Evolutionary conservation across 495 filamentous ascomycete genomes (phyloP).

Genomic region (Neurospora cerealis): DNA sequence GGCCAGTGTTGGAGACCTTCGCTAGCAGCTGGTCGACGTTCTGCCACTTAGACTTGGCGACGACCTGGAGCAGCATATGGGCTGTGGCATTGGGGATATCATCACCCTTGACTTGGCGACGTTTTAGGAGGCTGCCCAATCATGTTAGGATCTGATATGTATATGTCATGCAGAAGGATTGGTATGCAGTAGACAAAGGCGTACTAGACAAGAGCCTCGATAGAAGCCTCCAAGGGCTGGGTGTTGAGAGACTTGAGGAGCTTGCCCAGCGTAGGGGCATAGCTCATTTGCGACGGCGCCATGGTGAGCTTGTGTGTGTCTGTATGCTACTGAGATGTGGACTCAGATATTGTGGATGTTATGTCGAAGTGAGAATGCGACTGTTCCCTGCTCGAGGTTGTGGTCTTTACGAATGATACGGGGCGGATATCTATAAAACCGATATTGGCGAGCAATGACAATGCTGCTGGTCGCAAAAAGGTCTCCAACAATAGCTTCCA

Average conservation of each 20-base stretch:
- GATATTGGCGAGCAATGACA: not conserved
- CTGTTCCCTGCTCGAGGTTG: not conserved
- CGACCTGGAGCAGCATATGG: constrained; percentile 72
- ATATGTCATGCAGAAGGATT: not conserved
- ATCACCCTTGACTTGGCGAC: constrained; percentile 77
- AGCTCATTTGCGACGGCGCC: constrained; percentile 32
- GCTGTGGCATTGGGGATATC: constrained; percentile 86
- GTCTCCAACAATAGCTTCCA: not conserved
- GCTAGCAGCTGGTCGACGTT: constrained; percentile 70
- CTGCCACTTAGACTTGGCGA: constrained; percentile 58
- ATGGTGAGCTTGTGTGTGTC: constrained; percentile 14
- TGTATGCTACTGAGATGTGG: not conserved
- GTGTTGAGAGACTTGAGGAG: constrained; percentile 68
- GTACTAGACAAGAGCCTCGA: constrained; percentile 73
- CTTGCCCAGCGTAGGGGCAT: constrained; percentile 59
- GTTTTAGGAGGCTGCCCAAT: constrained; percentile 63
- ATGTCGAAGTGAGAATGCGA: not conserved
- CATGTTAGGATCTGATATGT: not conserved
- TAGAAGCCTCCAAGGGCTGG: constrained; percentile 63
- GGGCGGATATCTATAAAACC: not conserved
- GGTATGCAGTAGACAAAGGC: constrained; percentile 13
- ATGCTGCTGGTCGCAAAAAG: not conserved
- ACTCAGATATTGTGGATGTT: not conserved
- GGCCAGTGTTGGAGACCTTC: constrained; percentile 65
- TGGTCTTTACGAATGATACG: not conserved